phyloP scores from a whole-genome alignment of 2,329 filamentous ascomycete genomes.

The Thermothelomyces thermophilus region DNA sequence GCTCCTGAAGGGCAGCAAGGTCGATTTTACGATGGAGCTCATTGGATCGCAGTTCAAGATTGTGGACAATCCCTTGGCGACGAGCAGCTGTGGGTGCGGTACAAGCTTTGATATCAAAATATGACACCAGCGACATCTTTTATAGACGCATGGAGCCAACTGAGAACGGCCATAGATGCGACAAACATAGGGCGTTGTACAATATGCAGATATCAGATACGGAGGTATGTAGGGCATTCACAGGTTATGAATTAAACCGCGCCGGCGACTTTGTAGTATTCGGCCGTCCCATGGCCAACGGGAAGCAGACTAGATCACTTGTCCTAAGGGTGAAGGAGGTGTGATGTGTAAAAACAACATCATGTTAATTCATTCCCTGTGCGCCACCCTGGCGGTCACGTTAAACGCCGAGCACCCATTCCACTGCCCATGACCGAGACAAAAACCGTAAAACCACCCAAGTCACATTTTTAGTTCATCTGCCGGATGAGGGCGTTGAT shows the following conservation, averaged over 20 bases:
- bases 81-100: conserved; percentile 92
- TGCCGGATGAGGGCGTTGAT: conserved; percentile 95
- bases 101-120: conserved; percentile 93
- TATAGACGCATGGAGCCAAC: too few relatives aligned
- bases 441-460: conserved; percentile 24
- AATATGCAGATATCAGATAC: conserved; percentile 1
- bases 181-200: neutral
- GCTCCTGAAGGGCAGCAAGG: conserved; percentile 83
- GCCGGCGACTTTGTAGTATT: conserved; percentile 21
- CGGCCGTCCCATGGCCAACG: conserved; percentile 17
- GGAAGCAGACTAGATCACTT: conserved; percentile 21
- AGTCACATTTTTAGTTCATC: conserved; percentile 72
- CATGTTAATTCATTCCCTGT: conserved; percentile 30
- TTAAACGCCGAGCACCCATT: conserved; percentile 33
- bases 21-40: conserved; percentile 94
- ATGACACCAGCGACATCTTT: conserved; percentile 29
- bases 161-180: neutral
- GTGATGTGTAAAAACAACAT: conserved; percentile 20
- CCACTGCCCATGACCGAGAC: conserved; percentile 26
- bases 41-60: conserved; percentile 91
- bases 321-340: conserved; percentile 17
- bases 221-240: conserved; percentile 13
- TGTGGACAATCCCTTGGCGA: conserved; percentile 83
- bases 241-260: conserved; percentile 15
- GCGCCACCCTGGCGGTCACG: conserved; percentile 26